These are phyloP conservation scores for Buddleja alternifolia DNA, from an alignment of 257 asterid species.

Conservation along the genomic window DNA sequence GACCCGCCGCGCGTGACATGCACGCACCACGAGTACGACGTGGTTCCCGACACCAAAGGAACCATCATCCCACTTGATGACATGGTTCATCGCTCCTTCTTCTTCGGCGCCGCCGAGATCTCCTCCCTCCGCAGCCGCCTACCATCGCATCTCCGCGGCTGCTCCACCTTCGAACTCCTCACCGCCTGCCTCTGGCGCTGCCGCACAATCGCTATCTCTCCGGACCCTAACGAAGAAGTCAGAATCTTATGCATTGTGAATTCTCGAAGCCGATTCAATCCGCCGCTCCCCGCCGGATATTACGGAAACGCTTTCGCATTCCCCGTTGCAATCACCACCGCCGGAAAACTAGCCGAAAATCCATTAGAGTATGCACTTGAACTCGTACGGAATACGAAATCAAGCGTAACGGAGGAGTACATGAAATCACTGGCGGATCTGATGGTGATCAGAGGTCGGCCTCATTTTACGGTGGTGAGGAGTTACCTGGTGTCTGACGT, in stretches of 20 bases:
- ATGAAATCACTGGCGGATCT: slow-evolving; percentile 52
- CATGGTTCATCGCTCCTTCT: slow-evolving; percentile 54
- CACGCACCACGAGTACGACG: slow-evolving; percentile 56
- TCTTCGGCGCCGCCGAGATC: slow-evolving; percentile 50
- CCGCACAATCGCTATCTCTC: slow-evolving; percentile 49
- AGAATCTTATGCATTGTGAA: slow-evolving; percentile 48
- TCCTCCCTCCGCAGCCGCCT: slow-evolving; percentile 43
- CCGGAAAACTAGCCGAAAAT: slow-evolving; percentile 27
- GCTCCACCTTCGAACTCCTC: slow-evolving; percentile 52
- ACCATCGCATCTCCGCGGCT: slow-evolving; percentile 44
- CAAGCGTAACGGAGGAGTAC: slow-evolving; percentile 50
- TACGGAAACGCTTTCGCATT: slow-evolving; percentile 56
- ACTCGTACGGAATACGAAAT: slow-evolving; percentile 42
- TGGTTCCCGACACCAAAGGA: slow-evolving; percentile 41
- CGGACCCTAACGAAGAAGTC: slow-evolving; percentile 45
- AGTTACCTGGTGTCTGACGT: slow-evolving; percentile 54
- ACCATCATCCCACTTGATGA: slow-evolving; percentile 45
- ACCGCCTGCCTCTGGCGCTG: slow-evolving; percentile 64
- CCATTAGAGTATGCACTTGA: slow-evolving; percentile 47
- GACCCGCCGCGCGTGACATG: slow-evolving; percentile 44
- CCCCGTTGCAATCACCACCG: slow-evolving; percentile 43
- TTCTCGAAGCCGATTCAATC: slow-evolving; percentile 33
- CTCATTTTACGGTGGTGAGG: slow-evolving; percentile 45
- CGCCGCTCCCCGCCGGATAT: slow-evolving; percentile 52
- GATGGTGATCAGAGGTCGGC: slow-evolving; percentile 54